These are phyloP conservation scores for Periconia digitata DNA, from an alignment of 2,329 filamentous ascomycete genomes.

Conservation along the genomic window DNA sequence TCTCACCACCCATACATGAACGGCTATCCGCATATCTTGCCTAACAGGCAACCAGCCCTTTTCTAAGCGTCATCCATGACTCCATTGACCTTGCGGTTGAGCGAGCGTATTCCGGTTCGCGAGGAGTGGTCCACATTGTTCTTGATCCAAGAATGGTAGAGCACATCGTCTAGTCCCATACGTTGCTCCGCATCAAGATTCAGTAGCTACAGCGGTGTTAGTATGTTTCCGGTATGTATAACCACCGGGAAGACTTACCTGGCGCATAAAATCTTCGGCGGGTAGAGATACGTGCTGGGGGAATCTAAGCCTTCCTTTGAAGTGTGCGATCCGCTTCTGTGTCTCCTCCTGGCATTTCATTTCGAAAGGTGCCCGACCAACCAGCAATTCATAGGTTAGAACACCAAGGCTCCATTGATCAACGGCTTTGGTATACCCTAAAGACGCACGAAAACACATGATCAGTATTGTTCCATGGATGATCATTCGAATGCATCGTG, in stretches of 20 bases:
- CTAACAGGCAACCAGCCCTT: too few species aligned
- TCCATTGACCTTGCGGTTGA: conserved; percentile 4
- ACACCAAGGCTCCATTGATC: conserved; percentile 95
- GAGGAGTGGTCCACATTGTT: conserved; percentile 59
- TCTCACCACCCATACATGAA: too few species aligned
- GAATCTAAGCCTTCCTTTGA: conserved; percentile 82
- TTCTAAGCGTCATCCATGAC: too few species aligned
- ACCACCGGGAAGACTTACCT: conserved; percentile 17
- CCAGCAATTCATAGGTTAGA: conserved; percentile 88
- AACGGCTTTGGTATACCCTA: conserved; percentile 83
- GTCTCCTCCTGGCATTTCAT: conserved; percentile 82
- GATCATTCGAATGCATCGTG: too few species aligned
- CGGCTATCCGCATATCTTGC: too few species aligned
- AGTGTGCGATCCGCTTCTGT: conserved; percentile 70
- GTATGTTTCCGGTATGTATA: background rate
- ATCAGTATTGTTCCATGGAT: too few species aligned
- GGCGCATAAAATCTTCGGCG: conserved; percentile 74
- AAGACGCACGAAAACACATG: too few species aligned
- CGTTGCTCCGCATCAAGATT: conserved; percentile 79
- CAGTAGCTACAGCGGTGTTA: conserved; percentile 13
- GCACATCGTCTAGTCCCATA: conserved; percentile 80
- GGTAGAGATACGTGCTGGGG: conserved; percentile 83
- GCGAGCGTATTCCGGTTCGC: conserved; percentile 2
- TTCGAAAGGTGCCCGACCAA: conserved; percentile 91
- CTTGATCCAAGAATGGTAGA: conserved; percentile 86